Percentiles rank a stretch among this genome's conserved stretches.
Conservation (phyloP, 768 basidiomycete species). For the Lactarius deliciosus region DNA sequence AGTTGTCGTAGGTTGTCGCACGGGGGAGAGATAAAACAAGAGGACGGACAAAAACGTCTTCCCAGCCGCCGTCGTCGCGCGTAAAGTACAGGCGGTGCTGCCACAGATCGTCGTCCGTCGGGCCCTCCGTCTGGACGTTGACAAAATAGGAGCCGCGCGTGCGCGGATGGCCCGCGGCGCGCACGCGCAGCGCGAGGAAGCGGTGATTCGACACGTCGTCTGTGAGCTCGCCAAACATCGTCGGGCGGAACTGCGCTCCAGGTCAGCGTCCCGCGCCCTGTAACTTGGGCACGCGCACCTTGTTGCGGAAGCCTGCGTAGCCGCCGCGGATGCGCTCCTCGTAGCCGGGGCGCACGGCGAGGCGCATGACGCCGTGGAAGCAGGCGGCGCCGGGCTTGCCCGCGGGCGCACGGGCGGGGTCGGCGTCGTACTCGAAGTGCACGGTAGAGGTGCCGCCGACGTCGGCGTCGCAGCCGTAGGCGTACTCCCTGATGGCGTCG, state of each 20-base stretch:
- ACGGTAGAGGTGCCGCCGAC: conserved; percentile 82
- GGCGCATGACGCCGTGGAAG: conserved; percentile 80
- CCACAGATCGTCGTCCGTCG: conserved; percentile 84
- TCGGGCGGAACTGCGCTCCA: conserved; percentile 59
- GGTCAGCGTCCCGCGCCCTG: not conserved
- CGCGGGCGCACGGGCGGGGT: conserved; percentile 44
- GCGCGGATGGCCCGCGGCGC: conserved; percentile 71
- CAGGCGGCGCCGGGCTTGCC: conserved; percentile 50
- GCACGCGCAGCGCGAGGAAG: conserved; percentile 78
- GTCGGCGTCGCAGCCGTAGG: conserved; percentile 83
- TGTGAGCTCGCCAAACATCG: conserved; percentile 79
- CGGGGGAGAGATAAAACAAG: conserved; percentile 22
- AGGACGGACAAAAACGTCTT: conserved; percentile 70
- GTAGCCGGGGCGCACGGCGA: conserved; percentile 64
- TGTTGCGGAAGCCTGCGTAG: conserved; percentile 89
- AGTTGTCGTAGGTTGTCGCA: conserved; percentile 16
- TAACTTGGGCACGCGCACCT: conserved; percentile 43
- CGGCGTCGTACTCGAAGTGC: conserved; percentile 67
- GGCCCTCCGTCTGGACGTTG: conserved; percentile 88
- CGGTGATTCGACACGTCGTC: conserved; percentile 83
- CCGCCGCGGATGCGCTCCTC: conserved; percentile 74
- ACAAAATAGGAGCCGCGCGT: conserved; percentile 87
- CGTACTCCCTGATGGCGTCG: conserved; percentile 60
- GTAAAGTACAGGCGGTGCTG: conserved; percentile 88
- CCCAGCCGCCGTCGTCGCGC: conserved; percentile 66